Evolutionary conservation across 2,329 filamentous ascomycete species (phyloP).

Genomic region (Pezicula radicicola): DNA sequence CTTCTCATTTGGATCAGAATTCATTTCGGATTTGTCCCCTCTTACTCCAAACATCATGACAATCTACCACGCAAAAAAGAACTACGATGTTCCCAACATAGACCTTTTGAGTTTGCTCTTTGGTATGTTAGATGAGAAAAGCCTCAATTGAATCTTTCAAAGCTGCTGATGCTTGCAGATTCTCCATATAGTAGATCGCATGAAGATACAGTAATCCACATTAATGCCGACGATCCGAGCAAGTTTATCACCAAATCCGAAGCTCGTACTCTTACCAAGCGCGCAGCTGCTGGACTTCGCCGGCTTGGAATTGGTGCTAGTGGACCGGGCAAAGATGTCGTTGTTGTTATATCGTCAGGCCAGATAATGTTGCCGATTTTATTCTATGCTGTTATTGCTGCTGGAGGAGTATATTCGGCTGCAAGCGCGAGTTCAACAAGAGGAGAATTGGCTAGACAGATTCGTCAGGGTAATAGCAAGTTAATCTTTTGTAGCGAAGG

Average conservation of each 20-base stretch:
- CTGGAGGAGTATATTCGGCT: slow-evolving; percentile 56
- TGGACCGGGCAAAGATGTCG: slow-evolving; percentile 48
- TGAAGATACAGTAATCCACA: slow-evolving; percentile 51
- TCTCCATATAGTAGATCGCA: slow-evolving; percentile 30
- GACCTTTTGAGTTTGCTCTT: neutral
- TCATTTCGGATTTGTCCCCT: too few relatives aligned
- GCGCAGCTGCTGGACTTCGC: slow-evolving; percentile 52
- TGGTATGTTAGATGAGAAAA: neutral
- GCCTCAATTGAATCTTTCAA: neutral
- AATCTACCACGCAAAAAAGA: neutral
- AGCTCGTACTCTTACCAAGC: slow-evolving; percentile 44
- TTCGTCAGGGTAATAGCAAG: slow-evolving; percentile 37
- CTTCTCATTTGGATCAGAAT: too few relatives aligned
- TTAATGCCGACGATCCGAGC: slow-evolving; percentile 53
- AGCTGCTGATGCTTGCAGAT: slow-evolving; percentile 24
- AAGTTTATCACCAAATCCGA: slow-evolving; percentile 50
- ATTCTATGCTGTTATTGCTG: slow-evolving; percentile 55
- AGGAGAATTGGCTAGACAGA: slow-evolving; percentile 46
- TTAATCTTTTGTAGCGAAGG: slow-evolving; percentile 45
- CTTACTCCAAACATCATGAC: neutral
- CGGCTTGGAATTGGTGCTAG: slow-evolving; percentile 48
- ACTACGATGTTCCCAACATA: neutral
- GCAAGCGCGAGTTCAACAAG: slow-evolving; percentile 48
- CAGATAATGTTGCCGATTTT: slow-evolving; percentile 51
- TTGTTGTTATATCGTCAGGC: slow-evolving; percentile 54